Conservation (phyloP, 352 stramenopile species). For the Phytophthora meadii region DNA sequence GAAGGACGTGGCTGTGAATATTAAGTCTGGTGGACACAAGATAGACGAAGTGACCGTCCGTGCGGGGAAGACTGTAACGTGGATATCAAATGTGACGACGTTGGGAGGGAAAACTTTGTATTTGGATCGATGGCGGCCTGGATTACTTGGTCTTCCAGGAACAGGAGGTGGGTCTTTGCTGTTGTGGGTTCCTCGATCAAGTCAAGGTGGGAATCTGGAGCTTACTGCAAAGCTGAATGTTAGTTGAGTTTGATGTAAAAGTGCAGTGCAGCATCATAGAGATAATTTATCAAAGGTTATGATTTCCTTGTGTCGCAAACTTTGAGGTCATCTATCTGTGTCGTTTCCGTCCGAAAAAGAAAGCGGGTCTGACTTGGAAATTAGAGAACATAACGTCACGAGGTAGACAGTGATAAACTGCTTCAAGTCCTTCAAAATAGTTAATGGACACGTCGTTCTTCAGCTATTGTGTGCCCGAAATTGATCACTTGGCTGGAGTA, state of each 20-base stretch:
- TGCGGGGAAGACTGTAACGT: conserved; percentile 30
- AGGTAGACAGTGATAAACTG: too few species aligned
- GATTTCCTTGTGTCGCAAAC: too few species aligned
- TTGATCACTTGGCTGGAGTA: too few species aligned
- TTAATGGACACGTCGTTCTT: too few species aligned
- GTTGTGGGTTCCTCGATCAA: conserved; percentile 42
- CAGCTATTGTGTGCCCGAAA: too few species aligned
- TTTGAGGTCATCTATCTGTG: too few species aligned
- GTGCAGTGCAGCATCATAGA: not conserved
- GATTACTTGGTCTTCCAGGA: conserved; percentile 38
- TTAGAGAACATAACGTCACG: too few species aligned
- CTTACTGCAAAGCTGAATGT: conserved; percentile 34
- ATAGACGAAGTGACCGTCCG: conserved; percentile 40
- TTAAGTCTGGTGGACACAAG: conserved; percentile 43
- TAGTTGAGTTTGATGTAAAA: conserved; percentile 9
- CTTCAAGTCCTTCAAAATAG: too few species aligned
- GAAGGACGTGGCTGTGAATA: conserved; percentile 47
- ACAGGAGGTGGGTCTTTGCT: conserved; percentile 43
- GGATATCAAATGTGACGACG: conserved; percentile 28
- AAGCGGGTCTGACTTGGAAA: too few species aligned
- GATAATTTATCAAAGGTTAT: too few species aligned
- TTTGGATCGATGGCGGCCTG: conserved; percentile 47
- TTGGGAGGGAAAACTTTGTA: conserved; percentile 52
- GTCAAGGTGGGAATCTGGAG: conserved; percentile 23
- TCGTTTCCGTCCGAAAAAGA: too few species aligned